Base-by-base conservation (phyloP, 2,329 filamentous ascomycete genomes). In the Cercospora sp. region DNA sequence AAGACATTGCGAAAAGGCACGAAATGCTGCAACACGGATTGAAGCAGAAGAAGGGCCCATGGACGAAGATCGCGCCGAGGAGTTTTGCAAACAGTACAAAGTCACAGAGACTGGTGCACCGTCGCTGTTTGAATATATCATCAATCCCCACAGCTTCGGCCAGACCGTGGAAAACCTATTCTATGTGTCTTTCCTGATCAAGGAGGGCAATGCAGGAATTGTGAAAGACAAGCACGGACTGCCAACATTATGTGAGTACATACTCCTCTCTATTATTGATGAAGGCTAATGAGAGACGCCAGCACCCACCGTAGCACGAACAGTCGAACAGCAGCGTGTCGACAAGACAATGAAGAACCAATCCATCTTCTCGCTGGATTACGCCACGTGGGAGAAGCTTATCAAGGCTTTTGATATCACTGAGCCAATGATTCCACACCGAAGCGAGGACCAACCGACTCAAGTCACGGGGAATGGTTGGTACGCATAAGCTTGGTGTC, bases 91-190 rank as follows among this genome's bases (percentile, higher is more conserved):
- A 42, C 83, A 87, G 64, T 81, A 91, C 74, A 87, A 89, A 2
- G 82, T 97, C 13, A 86, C 88, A 12, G 83, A 85, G 18, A 88
- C 89, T 2, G 89, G 89, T 1, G 91, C 92, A 16, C 87, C 97
- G 3, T 88, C 91, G 60, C 81, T 97, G 12, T 90, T 97, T 78
- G 89, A 91, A 63, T 98, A 97, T 73, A 92, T 93, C 48, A 87
- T 98, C 71, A 97, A 99, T 74, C 95, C 95, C 0, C 83, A 83
- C 45, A 96, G 93, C 0, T 99, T 98, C 75, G 92, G 92, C 0
- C 95, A 99, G 79, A 97, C 93, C 0, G 89, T 99, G 6, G 95
- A 99, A 78, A 99, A 99, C 75, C 84, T 99, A 74, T 99, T 99
- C 79, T 98, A 98, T 78, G 87, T 97, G 73, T 96, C 92, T 77